phyloP scores from a whole-genome alignment of 768 basidiomycete genomes.

The Suillus clintonianus region DNA sequence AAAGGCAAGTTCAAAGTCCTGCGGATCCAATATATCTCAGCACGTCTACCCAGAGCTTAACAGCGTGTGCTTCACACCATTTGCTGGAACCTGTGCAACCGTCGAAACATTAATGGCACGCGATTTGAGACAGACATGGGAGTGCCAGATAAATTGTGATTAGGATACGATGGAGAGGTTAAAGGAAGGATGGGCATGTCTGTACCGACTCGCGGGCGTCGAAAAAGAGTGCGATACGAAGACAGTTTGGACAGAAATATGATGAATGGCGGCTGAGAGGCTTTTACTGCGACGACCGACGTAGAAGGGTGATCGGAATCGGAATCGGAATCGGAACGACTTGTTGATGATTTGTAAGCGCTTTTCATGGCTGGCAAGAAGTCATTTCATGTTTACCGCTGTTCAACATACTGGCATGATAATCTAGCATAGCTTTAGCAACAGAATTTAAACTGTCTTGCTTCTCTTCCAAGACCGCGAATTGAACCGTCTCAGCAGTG shows the following conservation, averaged over 20 bases:
- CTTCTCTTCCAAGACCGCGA: background rate
- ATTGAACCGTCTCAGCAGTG: background rate
- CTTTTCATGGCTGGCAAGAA: too few species aligned
- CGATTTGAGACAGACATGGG: conserved; percentile 44
- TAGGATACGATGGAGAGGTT: conserved; percentile 26
- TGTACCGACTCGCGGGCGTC: conserved; percentile 17
- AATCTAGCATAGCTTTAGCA: background rate
- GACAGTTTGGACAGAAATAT: conserved; percentile 13
- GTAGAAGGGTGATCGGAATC: background rate
- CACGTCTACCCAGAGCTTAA: background rate
- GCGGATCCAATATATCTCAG: conserved; percentile 7
- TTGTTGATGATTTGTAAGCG: background rate
- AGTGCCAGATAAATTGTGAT: conserved; percentile 16
- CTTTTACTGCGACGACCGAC: background rate
- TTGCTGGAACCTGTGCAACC: conserved; percentile 80
- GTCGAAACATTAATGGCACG: conserved; percentile 77
- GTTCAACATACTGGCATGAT: background rate
- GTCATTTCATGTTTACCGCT: background rate
- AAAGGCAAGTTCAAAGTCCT: conserved; percentile 97
- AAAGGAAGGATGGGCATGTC: conserved; percentile 37
- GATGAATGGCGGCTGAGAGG: background rate
- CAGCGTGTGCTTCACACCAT: conserved; percentile 56
- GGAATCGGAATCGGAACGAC: background rate
- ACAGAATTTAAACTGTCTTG: background rate
- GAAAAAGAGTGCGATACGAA: conserved; percentile 12